phyloP scores from a whole-genome alignment of 73 alveolate species.

The Symbiodinium pilosum region DNA sequence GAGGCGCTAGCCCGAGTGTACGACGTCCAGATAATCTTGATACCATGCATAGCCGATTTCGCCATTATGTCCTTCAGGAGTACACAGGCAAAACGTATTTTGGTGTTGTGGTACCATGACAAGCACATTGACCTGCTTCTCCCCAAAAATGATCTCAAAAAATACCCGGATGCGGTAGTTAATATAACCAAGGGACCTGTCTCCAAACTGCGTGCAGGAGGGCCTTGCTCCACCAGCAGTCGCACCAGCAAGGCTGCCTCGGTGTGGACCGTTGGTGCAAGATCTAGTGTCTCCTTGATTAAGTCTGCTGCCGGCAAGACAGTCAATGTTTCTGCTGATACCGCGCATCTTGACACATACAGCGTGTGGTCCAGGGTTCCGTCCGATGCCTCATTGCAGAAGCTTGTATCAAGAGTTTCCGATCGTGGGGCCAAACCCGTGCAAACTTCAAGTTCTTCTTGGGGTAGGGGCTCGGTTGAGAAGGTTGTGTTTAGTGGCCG shows the following conservation, averaged over 20 bases:
- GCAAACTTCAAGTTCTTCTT: too few relatives aligned
- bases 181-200: neutral
- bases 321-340: too few relatives aligned
- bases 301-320: too few relatives aligned
- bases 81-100: neutral
- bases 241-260: neutral
- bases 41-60: neutral
- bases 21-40: neutral
- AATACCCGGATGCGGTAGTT: neutral
- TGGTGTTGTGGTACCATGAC: neutral
- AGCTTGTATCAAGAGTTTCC: too few relatives aligned
- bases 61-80: neutral
- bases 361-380: too few relatives aligned
- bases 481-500: too few relatives aligned
- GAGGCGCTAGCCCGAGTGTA: neutral
- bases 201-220: neutral
- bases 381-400: too few relatives aligned
- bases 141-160: neutral
- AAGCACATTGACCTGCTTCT: neutral
- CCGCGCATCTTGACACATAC: too few relatives aligned
- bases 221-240: neutral
- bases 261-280: neutral
- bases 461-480: too few relatives aligned
- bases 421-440: too few relatives aligned
- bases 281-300: neutral